Base-by-base conservation (phyloP, 208 protist genomes). In the Acanthamoeba sp. region DNA sequence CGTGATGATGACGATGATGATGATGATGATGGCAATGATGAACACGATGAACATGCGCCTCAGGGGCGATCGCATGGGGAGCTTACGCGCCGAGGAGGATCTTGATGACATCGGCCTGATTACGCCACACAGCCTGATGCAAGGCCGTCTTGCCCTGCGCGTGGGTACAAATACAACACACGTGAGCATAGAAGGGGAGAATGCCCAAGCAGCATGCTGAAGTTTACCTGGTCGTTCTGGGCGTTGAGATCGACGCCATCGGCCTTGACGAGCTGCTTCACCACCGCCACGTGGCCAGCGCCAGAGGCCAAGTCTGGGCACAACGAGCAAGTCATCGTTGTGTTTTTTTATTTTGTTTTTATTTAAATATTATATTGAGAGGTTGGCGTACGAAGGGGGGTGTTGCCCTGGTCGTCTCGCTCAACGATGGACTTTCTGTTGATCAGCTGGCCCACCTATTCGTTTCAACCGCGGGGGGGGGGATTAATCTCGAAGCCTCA, bases 241-340 rank as follows among this genome's bases (percentile, higher is more conserved):
- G 84, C 84, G 55, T 91, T 91, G 84, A 91, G 18, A 27, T 91
- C 84, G n/a, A 71, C 52, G 36, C 84, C 84, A 22, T 91, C 84
- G 36, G 48, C 84, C 84, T 71, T 71, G 36, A 91, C 29, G 24
- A 91, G 55, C 36, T 71, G 84, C 76, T 85, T 85, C 24, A 91
- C 84, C 52, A 91, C 38, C 14, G 48, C 84, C 45, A 91, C 48
- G 55, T 91, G 84, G 48, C 84, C 84, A 45, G 84, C 84, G 20
- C 52, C 45, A 6, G 84, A 45, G 18, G 84, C 84, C 84, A 91
- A 20, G 32, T 91, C 84, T 91, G 4, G 40, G 22, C 32, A n/a
- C n/a, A n/a, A n/a, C n/a, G n/a, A n/a, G n/a, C n/a, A n/a, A n/a
- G n/a, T n/a, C n/a, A n/a, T n/a, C n/a, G n/a, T n/a, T n/a, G n/a